These are phyloP conservation scores for Clarireedia monteithiana DNA, from an alignment of 2,329 filamentous ascomycete species.

Conservation along the genomic window DNA sequence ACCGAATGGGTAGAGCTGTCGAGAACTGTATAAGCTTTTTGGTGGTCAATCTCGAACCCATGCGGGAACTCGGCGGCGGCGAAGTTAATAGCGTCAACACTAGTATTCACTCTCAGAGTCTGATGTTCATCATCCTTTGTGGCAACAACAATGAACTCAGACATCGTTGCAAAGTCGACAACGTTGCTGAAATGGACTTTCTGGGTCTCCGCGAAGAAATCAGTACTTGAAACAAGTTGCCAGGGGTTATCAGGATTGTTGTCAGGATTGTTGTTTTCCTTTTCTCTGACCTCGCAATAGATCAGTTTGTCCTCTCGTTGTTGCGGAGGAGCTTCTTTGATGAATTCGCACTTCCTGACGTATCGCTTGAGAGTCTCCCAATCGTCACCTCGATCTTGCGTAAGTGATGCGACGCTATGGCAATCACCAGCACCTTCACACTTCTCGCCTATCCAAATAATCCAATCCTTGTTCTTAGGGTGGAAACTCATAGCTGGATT, in stretches of 20 bases:
- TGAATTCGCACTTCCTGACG: slow-evolving; percentile 80
- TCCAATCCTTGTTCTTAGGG: slow-evolving; percentile 76
- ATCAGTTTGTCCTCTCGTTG: slow-evolving; percentile 42
- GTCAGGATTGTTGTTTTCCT: slow-evolving; percentile 53
- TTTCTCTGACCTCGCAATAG: slow-evolving; percentile 53
- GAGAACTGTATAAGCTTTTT: slow-evolving; percentile 83
- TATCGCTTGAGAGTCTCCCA: slow-evolving; percentile 72
- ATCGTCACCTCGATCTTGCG: slow-evolving; percentile 68
- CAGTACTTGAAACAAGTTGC: slow-evolving; percentile 67
- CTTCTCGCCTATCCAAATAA: slow-evolving; percentile 77
- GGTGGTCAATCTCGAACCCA: slow-evolving; percentile 71
- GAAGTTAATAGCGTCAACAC: slow-evolving; percentile 75
- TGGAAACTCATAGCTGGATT: slow-evolving; percentile 64
- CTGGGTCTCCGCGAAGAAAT: slow-evolving; percentile 64
- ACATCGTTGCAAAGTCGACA: slow-evolving; percentile 86
- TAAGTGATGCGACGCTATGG: slow-evolving; percentile 66
- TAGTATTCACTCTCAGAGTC: slow-evolving; percentile 70
- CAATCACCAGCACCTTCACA: slow-evolving; percentile 56
- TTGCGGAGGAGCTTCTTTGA: slow-evolving; percentile 52
- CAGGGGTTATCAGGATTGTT: slow-evolving; percentile 56
- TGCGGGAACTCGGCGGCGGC: slow-evolving; percentile 78
- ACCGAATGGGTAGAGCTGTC: slow-evolving; percentile 92
- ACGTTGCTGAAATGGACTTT: slow-evolving; percentile 60
- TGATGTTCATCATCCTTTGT: slow-evolving; percentile 56
- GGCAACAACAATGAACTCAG: slow-evolving; percentile 90